These are phyloP conservation scores for Globisporangium nodosum DNA, from an alignment of 352 stramenopile genomes.

Conservation along the genomic window DNA sequence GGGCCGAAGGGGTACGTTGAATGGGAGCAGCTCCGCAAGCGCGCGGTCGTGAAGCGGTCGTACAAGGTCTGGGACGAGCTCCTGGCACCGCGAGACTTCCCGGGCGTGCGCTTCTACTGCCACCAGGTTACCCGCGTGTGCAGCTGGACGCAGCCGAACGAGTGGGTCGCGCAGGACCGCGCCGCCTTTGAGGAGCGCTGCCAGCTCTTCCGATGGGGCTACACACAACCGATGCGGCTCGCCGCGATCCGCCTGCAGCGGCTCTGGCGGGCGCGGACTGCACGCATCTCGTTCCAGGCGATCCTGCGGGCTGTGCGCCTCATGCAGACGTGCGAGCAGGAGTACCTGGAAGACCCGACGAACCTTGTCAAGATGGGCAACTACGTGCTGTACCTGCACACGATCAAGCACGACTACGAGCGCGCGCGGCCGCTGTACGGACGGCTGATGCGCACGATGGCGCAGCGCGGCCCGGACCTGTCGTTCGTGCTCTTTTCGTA, in stretches of 20 bases:
- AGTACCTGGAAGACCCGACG: constrained; percentile 72
- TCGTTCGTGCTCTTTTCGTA: constrained; percentile 82
- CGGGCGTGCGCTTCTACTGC: constrained; percentile 62
- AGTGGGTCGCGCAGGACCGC: constrained; percentile 45
- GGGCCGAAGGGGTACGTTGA: constrained; percentile 55
- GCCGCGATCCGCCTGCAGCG: constrained; percentile 43
- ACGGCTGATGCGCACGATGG: constrained; percentile 70
- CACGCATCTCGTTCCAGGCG: constrained; percentile 48
- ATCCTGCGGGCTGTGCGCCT: constrained; percentile 60
- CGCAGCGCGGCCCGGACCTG: constrained; percentile 61
- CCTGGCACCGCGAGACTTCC: constrained; percentile 35
- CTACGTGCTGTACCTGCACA: constrained; percentile 78
- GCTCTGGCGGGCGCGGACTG: constrained; percentile 48
- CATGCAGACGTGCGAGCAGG: constrained; percentile 63
- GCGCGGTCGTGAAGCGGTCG: constrained; percentile 23
- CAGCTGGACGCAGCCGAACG: constrained; percentile 55
- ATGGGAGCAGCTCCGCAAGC: constrained; percentile 40
- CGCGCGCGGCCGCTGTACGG: constrained; percentile 65
- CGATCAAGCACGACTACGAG: constrained; percentile 74
- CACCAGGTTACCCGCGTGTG: constrained; percentile 63
- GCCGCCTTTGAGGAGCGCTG: constrained; percentile 35
- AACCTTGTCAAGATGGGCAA: constrained; percentile 76
- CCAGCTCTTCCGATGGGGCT: constrained; percentile 60
- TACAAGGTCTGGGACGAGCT: constrained; percentile 81
- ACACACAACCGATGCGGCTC: constrained; percentile 50